These are phyloP conservation scores for Ustilago nuda DNA, from an alignment of 1,284 basidiomycete species.

Conservation along the genomic window DNA sequence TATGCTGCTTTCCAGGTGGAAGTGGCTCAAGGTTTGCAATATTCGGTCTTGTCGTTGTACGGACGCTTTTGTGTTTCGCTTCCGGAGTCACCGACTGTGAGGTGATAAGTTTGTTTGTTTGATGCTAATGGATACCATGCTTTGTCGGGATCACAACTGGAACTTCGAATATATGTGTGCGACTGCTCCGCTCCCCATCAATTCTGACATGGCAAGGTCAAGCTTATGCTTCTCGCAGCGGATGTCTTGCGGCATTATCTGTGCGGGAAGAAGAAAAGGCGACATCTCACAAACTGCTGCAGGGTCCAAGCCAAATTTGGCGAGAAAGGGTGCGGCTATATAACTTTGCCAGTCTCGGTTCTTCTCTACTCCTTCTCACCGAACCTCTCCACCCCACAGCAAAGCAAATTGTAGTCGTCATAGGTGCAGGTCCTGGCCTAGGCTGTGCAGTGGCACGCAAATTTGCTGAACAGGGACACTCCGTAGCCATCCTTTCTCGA, in stretches of 20 bases:
- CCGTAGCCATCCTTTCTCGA: constrained; percentile 48
- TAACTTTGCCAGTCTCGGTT: background rate
- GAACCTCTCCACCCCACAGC: constrained; percentile 11
- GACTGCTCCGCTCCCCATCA: background rate
- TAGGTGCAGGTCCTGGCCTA: constrained; percentile 40
- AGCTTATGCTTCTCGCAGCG: background rate
- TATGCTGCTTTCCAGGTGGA: constrained; percentile 87
- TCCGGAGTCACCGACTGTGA: constrained; percentile 34
- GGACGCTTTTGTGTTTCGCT: constrained; percentile 46
- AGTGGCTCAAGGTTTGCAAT: constrained; percentile 70
- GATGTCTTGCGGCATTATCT: constrained; percentile 10
- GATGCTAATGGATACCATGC: constrained; percentile 4
- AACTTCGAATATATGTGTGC: background rate
- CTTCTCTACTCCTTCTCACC: background rate
- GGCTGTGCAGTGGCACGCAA: constrained; percentile 41
- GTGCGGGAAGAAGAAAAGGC: constrained; percentile 8
- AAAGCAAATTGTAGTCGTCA: constrained; percentile 45
- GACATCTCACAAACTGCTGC: constrained; percentile 12
- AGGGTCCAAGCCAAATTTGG: constrained; percentile 9
- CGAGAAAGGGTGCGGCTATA: constrained; percentile 14
- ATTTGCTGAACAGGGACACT: constrained; percentile 44
- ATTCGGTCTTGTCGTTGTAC: constrained; percentile 48
- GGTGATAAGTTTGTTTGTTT: background rate
- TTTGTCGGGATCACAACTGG: background rate
- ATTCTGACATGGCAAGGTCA: background rate